Evolutionary conservation across 345 rosid species (phyloP).

Genomic region (Ceriops decandra): DNA sequence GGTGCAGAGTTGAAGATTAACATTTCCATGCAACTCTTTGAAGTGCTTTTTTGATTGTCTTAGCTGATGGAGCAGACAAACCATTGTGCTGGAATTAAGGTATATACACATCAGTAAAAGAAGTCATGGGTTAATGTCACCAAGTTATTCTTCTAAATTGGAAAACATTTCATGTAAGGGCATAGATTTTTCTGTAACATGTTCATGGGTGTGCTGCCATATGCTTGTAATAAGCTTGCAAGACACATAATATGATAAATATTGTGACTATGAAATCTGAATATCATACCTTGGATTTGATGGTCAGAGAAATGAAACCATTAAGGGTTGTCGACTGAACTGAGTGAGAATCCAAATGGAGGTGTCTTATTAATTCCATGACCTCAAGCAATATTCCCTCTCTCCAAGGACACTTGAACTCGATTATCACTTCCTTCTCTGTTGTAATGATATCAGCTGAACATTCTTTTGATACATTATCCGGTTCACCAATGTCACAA

Average conservation of each 20-base stretch:
- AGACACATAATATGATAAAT: neutral
- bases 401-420: slow-evolving; percentile 70
- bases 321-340: slow-evolving; percentile 63
- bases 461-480: slow-evolving; percentile 33
- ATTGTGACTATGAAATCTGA: neutral
- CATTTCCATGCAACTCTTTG: slow-evolving; percentile 56
- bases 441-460: slow-evolving; percentile 34
- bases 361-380: slow-evolving; percentile 59
- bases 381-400: slow-evolving; percentile 79
- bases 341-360: slow-evolving; percentile 68
- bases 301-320: slow-evolving; percentile 57
- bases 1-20: slow-evolving; percentile 18
- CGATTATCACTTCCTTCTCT: slow-evolving; percentile 55
- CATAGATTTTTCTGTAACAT: neutral
- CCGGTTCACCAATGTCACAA: slow-evolving; percentile 30
- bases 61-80: slow-evolving; percentile 36
- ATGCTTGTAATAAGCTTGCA: neutral
- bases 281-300: slow-evolving; percentile 61
- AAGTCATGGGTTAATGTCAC: neutral
- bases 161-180: neutral
- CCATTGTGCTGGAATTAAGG: slow-evolving; percentile 56
- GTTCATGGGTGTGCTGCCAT: neutral
- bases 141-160: neutral
- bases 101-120: neutral
- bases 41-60: slow-evolving; percentile 53